Conservation (phyloP, 1,284 basidiomycete species). For the Puccinia triticina region DNA sequence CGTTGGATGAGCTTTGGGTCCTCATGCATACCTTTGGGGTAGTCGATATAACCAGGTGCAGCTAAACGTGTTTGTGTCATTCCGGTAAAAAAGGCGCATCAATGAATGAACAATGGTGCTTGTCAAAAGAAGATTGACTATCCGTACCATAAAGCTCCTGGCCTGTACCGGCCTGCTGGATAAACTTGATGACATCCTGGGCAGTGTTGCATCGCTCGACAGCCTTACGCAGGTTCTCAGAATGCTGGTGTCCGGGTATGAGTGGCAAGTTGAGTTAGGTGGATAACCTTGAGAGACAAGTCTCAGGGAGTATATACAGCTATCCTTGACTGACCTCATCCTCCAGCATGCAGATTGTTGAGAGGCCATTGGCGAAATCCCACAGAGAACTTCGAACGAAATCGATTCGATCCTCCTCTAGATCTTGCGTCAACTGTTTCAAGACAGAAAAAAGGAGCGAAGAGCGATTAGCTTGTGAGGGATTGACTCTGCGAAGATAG, state of each 20-base stretch:
- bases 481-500: background rate
- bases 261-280: no score
- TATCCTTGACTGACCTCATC: slow-evolving; percentile 72
- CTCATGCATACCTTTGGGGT: slow-evolving; percentile 39
- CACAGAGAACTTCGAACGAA: slow-evolving; percentile 94
- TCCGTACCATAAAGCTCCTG: slow-evolving; percentile 31
- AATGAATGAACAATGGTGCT: background rate
- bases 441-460: background rate
- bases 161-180: slow-evolving; percentile 44
- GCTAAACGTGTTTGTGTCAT: background rate
- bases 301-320: background rate
- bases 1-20: slow-evolving; percentile 5
- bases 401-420: slow-evolving; percentile 90
- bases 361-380: slow-evolving; percentile 92
- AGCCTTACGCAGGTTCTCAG: slow-evolving; percentile 27
- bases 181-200: slow-evolving; percentile 39
- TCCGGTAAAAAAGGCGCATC: background rate
- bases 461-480: background rate
- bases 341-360: slow-evolving; percentile 90
- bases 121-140: background rate
- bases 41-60: slow-evolving; percentile 46
- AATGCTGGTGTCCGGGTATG: slow-evolving; percentile 18
- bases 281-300: background rate
- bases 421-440: slow-evolving; percentile 77
- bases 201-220: slow-evolving; percentile 32